A percentile compares a stretch with the other conserved stretches of the same genome.
phyloP scores from a whole-genome alignment of 768 basidiomycete species.

The Termitomyces sp. region DNA sequence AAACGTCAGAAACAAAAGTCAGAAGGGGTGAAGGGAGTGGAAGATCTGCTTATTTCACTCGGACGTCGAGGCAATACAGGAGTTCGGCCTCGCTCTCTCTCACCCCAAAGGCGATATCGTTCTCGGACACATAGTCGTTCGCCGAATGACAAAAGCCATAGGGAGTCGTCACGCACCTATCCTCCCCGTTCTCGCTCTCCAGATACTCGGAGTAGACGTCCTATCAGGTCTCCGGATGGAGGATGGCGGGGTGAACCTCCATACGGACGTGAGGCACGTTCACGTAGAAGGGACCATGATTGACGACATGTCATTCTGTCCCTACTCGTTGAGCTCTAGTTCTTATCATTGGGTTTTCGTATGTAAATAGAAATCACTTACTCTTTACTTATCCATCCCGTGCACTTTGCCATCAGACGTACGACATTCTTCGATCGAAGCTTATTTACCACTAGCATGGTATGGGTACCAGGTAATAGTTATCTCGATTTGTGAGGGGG shows the following conservation, averaged over 20 bases:
- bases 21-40: slow-evolving; percentile 60
- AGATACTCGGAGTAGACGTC: slow-evolving; percentile 10
- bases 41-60: slow-evolving; percentile 57
- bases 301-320: slow-evolving; percentile 4
- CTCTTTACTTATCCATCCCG: not conserved
- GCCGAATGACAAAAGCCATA: slow-evolving; percentile 12
- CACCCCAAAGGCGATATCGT: slow-evolving; percentile 11
- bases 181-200: slow-evolving; percentile 12
- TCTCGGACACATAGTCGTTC: slow-evolving; percentile 15
- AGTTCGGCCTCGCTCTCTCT: slow-evolving; percentile 19
- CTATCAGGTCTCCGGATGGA: slow-evolving; percentile 2
- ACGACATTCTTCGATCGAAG: not conserved
- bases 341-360: not conserved
- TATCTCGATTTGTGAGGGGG: not conserved
- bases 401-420: not conserved
- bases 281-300: slow-evolving; percentile 12
- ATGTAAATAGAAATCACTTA: not conserved
- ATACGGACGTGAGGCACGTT: slow-evolving; percentile 10
- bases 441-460: not conserved
- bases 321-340: not conserved
- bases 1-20: slow-evolving; percentile 66
- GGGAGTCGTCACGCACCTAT: not conserved
- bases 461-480: not conserved
- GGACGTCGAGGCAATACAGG: slow-evolving; percentile 26
- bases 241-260: not conserved